phyloP scores from a whole-genome alignment of 352 stramenopile genomes.

The Pythium dissimile region DNA sequence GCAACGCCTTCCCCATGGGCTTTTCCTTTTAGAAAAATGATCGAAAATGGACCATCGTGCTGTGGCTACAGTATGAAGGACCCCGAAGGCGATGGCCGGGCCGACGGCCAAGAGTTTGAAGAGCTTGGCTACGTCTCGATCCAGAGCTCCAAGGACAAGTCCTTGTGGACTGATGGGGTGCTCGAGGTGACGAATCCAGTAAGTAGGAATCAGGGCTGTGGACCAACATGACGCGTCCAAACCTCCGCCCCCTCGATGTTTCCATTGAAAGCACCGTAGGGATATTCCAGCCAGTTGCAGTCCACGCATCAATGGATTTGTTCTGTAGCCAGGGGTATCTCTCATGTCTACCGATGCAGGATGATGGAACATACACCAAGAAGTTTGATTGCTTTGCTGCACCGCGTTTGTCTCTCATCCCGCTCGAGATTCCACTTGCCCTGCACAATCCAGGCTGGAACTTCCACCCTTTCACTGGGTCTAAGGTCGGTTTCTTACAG shows the following conservation, averaged over 20 bases:
- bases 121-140: conserved; percentile 41
- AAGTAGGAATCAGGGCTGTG: conserved; percentile 21
- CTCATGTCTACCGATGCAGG: too few species aligned
- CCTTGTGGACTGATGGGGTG: conserved; percentile 23
- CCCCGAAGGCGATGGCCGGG: conserved; percentile 45
- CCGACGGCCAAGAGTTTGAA: conserved; percentile 58
- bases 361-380: too few species aligned
- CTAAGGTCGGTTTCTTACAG: too few species aligned
- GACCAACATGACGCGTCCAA: conserved; percentile 4
- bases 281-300: too few species aligned
- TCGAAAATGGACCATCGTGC: background rate
- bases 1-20: conserved; percentile 34
- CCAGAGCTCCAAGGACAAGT: conserved; percentile 12
- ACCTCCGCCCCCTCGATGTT: background rate
- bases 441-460: too few species aligned
- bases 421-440: too few species aligned
- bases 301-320: background rate
- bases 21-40: conserved; percentile 26
- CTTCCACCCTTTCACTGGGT: too few species aligned
- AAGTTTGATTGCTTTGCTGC: too few species aligned
- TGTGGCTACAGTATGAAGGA: conserved; percentile 23
- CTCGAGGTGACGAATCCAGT: conserved; percentile 19
- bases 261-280: background rate
- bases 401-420: too few species aligned
- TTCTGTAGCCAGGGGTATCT: too few species aligned